A percentile compares a stretch with the other conserved stretches of the same genome.
These are phyloP conservation scores for Fusarium subtropicale DNA, from an alignment of 2,329 filamentous ascomycete genomes.

Conservation along the genomic window DNA sequence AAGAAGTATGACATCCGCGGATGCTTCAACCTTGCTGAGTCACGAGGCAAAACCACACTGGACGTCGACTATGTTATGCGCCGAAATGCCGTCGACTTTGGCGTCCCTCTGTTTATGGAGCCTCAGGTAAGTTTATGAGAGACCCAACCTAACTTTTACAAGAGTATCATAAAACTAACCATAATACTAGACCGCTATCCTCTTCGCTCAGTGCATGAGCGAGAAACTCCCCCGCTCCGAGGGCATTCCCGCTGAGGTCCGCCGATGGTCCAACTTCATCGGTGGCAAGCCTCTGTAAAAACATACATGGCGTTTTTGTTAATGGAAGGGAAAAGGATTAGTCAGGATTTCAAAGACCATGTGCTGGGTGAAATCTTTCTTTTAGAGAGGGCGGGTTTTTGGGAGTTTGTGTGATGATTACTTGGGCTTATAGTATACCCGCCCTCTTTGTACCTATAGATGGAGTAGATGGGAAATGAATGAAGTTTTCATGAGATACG, in stretches of 20 bases:
- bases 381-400: conserved; percentile 13
- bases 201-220: conserved; percentile 97
- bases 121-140: conserved; percentile 77
- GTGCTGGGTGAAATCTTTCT: conserved; percentile 19
- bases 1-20: conserved; percentile 96
- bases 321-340: conserved; percentile 27
- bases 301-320: conserved; percentile 41
- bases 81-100: conserved; percentile 97
- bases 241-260: conserved; percentile 90
- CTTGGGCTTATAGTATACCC: conserved; percentile 22
- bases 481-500: conserved; percentile 10
- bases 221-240: conserved; percentile 91
- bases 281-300: conserved; percentile 82
- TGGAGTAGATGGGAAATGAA: conserved; percentile 41
- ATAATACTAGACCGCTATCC: conserved; percentile 80
- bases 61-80: conserved; percentile 99
- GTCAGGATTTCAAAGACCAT: neutral
- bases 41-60: conserved; percentile 82
- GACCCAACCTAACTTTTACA: conserved; percentile 16
- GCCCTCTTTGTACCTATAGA: conserved; percentile 36
- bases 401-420: conserved; percentile 30
- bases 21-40: conserved; percentile 92
- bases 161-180: conserved; percentile 48
- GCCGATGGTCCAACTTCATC: conserved; percentile 95
- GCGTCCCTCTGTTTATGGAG: conserved; percentile 98